Evolutionary conservation across 805 yeast genomes (phyloP), one percentile per base, ranked within the genome.

Genomic region (Groenewaldozyma tartarivorans): DNA sequence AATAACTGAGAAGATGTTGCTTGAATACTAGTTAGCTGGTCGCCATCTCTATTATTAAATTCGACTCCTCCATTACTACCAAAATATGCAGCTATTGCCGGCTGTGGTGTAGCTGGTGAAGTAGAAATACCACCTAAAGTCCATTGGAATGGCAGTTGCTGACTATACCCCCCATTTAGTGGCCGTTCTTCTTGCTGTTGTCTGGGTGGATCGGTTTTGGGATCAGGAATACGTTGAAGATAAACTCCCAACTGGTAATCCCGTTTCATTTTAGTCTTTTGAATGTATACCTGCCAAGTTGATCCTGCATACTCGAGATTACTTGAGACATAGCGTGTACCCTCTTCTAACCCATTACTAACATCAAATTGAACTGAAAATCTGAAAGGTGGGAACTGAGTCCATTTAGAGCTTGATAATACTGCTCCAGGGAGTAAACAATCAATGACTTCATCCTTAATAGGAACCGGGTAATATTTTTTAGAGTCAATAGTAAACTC

Each of bases 231-330:
- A 33, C 79, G 53, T 46, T 74, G 78, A 32, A 74, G 52, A 51
- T 74, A 74, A 5, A 74, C 78, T 4, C 79, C 79, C 52, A 74
- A 65, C 45, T 74, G 78, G 44, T 54, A 66, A 2, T 69, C 64
- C 41, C 64, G 60, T 42, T 66, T 65, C 35, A 60, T 56, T 18
- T 61, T 60, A 30, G 67, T 66, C 47, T 71, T 74, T 43, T 74
- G 79, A 24, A 73, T 57, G 50, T 74, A 74, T 5, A 74, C 53
- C 46, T 71, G 72, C 79, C 79, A 74, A 48, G 68, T 71, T 7
- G 78, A 72, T 0, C 79, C 79, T n/a, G 77, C 77, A 49, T 73
- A 74, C 77, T 78, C 74, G 26, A 72, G 59, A 0, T 75, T 67
- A 43, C 68, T 66, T 6, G 74, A 69, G 48, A 74, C 74, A 1